Percentiles rank a stretch among this genome's conserved stretches.
Evolutionary conservation across 1,139 yeast species (phyloP).

Genomic region (Schizosaccharomyces versatilis): DNA sequence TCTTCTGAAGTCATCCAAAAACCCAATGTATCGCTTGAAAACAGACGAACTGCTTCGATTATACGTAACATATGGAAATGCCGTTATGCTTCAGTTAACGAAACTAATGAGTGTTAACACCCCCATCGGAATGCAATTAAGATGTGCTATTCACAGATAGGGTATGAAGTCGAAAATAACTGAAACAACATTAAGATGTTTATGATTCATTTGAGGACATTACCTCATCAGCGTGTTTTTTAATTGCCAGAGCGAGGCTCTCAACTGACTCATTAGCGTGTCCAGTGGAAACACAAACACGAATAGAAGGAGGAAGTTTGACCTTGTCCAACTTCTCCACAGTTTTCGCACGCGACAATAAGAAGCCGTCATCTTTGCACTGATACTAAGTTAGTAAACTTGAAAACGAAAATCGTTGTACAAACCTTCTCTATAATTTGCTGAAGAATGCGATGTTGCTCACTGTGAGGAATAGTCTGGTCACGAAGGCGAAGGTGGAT

Average conservation of each 20-base stretch:
- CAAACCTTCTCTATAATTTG: slow-evolving; percentile 30
- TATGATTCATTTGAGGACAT: too few species aligned
- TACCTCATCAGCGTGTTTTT: slow-evolving; percentile 3
- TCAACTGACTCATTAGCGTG: slow-evolving; percentile 33
- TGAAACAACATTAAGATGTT: too few species aligned
- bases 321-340: slow-evolving; percentile 54
- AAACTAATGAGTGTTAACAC: too few species aligned
- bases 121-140: too few species aligned
- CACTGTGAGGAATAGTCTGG: slow-evolving; percentile 20
- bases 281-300: slow-evolving; percentile 36
- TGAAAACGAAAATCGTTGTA: slow-evolving; percentile 29
- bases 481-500: slow-evolving; percentile 28
- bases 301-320: slow-evolving; percentile 54
- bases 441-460: slow-evolving; percentile 11
- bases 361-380: slow-evolving; percentile 29
- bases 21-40: too few species aligned
- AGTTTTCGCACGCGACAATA: slow-evolving; percentile 48
- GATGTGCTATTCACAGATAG: too few species aligned
- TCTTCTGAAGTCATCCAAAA: too few species aligned
- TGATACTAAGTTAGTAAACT: slow-evolving; percentile 25
- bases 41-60: too few species aligned
- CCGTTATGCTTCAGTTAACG: too few species aligned
- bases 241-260: slow-evolving; percentile 17
- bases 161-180: too few species aligned
- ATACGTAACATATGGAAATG: too few species aligned